Base-by-base conservation (phyloP, 345 rosid genomes). In the Lenwebbia sp. region DNA sequence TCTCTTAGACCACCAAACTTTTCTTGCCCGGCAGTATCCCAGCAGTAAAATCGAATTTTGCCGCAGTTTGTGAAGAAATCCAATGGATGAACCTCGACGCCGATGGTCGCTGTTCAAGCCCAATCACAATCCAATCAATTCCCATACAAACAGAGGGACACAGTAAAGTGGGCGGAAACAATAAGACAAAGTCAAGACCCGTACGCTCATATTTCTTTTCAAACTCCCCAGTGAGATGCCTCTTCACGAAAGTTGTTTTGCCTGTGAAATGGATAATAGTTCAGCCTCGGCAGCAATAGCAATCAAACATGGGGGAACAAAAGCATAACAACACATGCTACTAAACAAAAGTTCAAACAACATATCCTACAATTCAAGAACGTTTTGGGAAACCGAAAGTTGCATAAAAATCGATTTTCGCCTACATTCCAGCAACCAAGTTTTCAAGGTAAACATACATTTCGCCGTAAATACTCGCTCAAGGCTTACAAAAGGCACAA, bases 11-110 rank as follows among this genome's bases (percentile, higher is more conserved):
- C 99, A 88, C 99, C 99, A 22, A 97, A 96, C 88, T 97, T 97
- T 91, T 96, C 99, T 84, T 97, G 99, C 0, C 99, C 99, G 6
- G 99, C 99, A 76, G 99, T 97, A 70, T 97, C 99, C 99, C 99
- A 97, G 93, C 99, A 96, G 89, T 97, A 95, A 86, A 97, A 97
- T 6, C 99, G 91, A 86, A 97, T 90, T 90, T 97, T 94, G 7
- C 99, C 99, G 33, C 98, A 95, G 91, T 97, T 97, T 0, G 99
- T 97, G 89, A 92, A 94, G 95, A 97, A 97, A 83, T 97, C 99
- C 90, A 96, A 82, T 1, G 99, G 99, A 86, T 96, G 99, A 89
- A 97, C 99, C 92, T 95, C 99, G 83, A 97, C 99, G 54, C 98
- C 99, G 40, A 97, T 96, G 5, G 99, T 97, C 58, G 99, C 99